Percentiles rank a stretch among this genome's conserved stretches.
Evolutionary conservation across 179 eudicot genomes (phyloP).

Genomic region (Beta macrorhiza): DNA sequence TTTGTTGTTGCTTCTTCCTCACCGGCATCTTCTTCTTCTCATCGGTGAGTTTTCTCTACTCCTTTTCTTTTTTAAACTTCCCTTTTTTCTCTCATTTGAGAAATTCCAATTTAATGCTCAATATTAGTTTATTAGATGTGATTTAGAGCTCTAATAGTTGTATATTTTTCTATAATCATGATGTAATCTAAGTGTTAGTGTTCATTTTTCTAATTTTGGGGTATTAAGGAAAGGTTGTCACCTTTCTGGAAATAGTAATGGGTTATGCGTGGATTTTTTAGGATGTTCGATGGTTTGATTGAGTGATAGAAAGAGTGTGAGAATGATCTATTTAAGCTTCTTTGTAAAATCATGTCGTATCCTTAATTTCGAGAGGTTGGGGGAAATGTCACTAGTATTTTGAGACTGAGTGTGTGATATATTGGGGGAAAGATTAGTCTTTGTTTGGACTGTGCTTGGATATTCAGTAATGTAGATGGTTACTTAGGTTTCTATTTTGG

Average conservation of each 20-base stretch:
- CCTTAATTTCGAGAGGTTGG: background rate
- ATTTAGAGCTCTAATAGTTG: conserved; percentile 11
- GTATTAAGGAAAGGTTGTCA: background rate
- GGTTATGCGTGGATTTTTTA: background rate
- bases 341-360: background rate
- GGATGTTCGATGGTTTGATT: background rate
- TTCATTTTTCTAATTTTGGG: no score
- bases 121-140: conserved; percentile 8
- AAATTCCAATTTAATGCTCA: background rate
- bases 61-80: conserved; percentile 15
- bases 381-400: background rate
- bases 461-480: conserved; percentile 1
- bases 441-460: conserved; percentile 3
- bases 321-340: background rate
- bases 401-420: background rate
- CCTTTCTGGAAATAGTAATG: background rate
- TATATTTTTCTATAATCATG: conserved; percentile 6
- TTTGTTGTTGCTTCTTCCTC: conserved; percentile 76
- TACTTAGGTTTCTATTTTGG: background rate
- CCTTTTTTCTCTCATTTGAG: conserved; percentile 10
- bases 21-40: conserved; percentile 65
- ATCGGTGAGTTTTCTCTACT: conserved; percentile 61
- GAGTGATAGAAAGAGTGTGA: background rate
- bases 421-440: background rate
- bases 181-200: background rate